Evolutionary conservation across 192 early-diverging fungal genomes (phyloP).

Genomic region (Thoreauomyces humboldtii): DNA sequence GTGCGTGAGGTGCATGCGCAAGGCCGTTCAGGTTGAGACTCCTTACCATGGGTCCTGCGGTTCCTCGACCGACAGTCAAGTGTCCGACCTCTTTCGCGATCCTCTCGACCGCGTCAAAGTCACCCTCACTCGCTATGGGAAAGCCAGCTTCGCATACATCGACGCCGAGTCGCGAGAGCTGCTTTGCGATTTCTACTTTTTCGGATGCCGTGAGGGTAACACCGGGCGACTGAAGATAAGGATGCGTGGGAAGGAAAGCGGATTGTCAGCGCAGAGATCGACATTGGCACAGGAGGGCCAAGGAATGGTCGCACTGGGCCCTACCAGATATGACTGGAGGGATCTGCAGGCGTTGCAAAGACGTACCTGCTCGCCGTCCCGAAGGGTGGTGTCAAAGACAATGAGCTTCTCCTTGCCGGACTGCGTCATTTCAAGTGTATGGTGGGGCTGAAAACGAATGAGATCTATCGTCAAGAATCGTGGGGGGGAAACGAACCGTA

Average conservation of each 20-base stretch:
- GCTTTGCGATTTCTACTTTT: conserved; percentile 92
- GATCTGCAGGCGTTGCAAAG: conserved; percentile 11
- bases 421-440: background rate
- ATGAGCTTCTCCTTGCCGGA: conserved; percentile 73
- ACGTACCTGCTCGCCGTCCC: conserved; percentile 91
- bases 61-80: conserved; percentile 70
- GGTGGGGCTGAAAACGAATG: no score
- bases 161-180: conserved; percentile 90
- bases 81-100: conserved; percentile 91
- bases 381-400: conserved; percentile 94
- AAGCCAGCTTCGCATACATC: conserved; percentile 96
- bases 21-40: no score
- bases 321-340: conserved; percentile 18
- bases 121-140: conserved; percentile 89
- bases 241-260: background rate
- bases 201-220: conserved; percentile 89
- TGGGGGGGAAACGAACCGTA: no score
- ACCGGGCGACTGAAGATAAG: conserved; percentile 83
- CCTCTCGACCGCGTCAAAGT: conserved; percentile 92
- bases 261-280: background rate
- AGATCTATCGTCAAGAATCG: no score
- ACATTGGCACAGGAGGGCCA: background rate
- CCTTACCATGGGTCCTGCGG: conserved; percentile 78
- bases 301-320: background rate
- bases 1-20: no score